Percentiles rank a stretch among this genome's conserved stretches.
These are phyloP conservation scores for Gnomoniopsis sp. DNA, from an alignment of 2,329 filamentous ascomycete species.

Conservation along the genomic window DNA sequence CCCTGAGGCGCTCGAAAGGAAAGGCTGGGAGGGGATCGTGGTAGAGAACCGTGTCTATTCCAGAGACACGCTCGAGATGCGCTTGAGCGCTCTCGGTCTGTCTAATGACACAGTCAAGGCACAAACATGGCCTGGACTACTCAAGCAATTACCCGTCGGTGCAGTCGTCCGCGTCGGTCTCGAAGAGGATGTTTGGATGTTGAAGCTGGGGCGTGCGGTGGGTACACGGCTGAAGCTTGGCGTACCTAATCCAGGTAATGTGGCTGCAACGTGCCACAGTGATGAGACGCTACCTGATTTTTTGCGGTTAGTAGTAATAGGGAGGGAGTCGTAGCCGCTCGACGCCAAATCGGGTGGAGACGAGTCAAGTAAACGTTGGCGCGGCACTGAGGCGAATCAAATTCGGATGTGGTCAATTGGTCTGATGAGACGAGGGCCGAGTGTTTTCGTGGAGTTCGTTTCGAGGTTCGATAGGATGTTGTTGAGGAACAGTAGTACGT, in stretches of 20 bases:
- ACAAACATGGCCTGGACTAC: conserved; percentile 8
- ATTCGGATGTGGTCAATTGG: neutral
- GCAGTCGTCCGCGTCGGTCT: neutral
- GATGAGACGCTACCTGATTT: neutral
- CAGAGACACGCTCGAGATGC: conserved; percentile 10
- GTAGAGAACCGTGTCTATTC: neutral
- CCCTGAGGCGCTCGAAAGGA: neutral
- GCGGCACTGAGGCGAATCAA: neutral
- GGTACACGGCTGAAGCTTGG: neutral
- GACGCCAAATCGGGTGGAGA: neutral
- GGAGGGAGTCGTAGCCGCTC: neutral
- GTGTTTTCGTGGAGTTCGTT: no score
- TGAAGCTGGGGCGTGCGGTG: neutral
- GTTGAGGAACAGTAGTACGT: neutral
- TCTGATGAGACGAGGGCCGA: no score
- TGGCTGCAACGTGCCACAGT: neutral
- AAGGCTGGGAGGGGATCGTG: neutral
- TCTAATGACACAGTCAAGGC: neutral
- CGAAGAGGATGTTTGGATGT: neutral
- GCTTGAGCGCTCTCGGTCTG: conserved; percentile 13
- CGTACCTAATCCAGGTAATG: neutral
- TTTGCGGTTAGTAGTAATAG: neutral
- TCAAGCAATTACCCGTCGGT: neutral
- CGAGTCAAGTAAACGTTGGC: neutral
- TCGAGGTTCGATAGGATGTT: no score